Base-by-base conservation (phyloP, 1,284 basidiomycete genomes). In the Ceratobasidium sp. region DNA sequence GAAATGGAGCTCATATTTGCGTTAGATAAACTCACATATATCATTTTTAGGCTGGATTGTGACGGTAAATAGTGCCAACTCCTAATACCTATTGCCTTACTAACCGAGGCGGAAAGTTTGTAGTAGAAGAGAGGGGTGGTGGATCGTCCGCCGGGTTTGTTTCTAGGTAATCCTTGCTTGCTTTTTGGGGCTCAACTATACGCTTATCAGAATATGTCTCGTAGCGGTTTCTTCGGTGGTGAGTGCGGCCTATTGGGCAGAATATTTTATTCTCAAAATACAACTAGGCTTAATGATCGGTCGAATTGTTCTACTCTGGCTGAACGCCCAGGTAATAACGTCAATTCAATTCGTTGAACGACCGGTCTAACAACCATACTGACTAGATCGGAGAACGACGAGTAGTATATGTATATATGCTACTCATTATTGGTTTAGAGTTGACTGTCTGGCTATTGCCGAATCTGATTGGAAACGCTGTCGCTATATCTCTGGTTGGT, bases 251-350 rank as follows among this genome's bases (percentile, higher is more conserved):
- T 33, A 33, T 4, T 33, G 33, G 33, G 1, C 33, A 33, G 33
- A 4, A 33, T 33, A 33, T 33, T 4, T 33, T 18, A 33, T 20
- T 33, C 33, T 46, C 18, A n/a, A 12, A 0, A 40, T 55, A 23
- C n/a, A 20, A 26, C 7, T 53, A 89, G 90, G 91, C 46, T 85
- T 93, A 13, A 90, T 89, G 83, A 81, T 89, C 3, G 91, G 91
- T 1, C 88, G 91, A 6, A 83, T 92, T 23, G 80, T 84, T 0
- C 84, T 93, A 0, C 84, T 92, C 23, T 90, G 90, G 88, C 84
- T 92, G 2, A 92, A 91, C 83, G 86, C 87, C 81, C 88, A 87
- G 84, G 89, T 90, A 33, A 33, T 4, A 33, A 33, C 1, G 33
- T 33, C 33, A 4, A 33, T 2, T 33, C 33, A 4, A 33, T 33